Base-by-base conservation (phyloP, 345 rosid genomes). In the Corchorus olitorius region DNA sequence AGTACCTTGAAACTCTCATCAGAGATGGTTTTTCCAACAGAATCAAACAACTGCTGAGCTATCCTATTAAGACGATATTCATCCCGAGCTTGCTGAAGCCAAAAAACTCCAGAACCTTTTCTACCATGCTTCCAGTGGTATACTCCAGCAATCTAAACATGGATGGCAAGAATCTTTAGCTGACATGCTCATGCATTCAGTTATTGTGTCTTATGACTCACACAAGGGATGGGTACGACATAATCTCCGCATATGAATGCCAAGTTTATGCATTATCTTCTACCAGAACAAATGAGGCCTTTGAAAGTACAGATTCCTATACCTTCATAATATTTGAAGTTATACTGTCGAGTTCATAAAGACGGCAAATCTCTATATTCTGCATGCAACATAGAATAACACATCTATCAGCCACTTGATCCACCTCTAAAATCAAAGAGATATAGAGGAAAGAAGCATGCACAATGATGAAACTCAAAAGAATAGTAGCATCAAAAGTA, bases 111-210 rank as follows among this genome's bases (percentile, higher is more conserved):
- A 76, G 86, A 81, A 37, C 97, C 97, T 87, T 91, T 92, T 83
- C 88, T 87, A 73, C 98, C 98, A 86, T 92, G 97, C 89, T 96
- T 96, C 98, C 97, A 96, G 73, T 93, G 91, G 86, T 90, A 80
- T 72, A 92, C 89, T 83, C 99, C 98, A 53, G 94, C 87, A 72
- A 92, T 92, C 99, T 96, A 82, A 69, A 77, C 65, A 75, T 43
- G 48, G 61, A 35, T 33, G 6, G 33, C 11, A 62, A 70, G 62
- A 70, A 53, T 17, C 49, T 45, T 78, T 46, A 60, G 34, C 22
- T 8, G 35, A 34, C 41, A 75, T 63, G 62, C 37, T 65, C 35
- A 52, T 5, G 53, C 12, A 50, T 75, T 37, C 37, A 58, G 12
- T 39, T 46, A 41, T 12, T 54, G 15, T 15, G 19, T 43, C 19